phyloP scores from a whole-genome alignment of 2,329 filamentous ascomycete genomes.

The Balansia obtecta region DNA sequence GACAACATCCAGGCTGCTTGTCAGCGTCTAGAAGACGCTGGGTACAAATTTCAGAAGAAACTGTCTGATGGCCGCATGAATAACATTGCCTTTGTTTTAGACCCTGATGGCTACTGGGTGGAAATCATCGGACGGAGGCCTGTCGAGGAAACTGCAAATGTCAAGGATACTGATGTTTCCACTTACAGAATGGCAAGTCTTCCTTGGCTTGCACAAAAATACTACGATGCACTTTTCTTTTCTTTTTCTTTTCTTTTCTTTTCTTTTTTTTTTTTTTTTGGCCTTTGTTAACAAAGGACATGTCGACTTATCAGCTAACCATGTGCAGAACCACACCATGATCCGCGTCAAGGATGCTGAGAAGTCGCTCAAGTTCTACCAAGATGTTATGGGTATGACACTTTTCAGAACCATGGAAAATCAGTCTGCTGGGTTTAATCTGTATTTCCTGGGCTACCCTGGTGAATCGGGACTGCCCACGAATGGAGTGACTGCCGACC shows the following conservation, averaged over 20 bases:
- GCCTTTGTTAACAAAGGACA: too few species aligned
- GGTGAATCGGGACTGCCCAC: conserved; percentile 39
- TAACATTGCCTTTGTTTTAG: conserved; percentile 79
- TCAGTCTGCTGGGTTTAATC: conserved; percentile 61
- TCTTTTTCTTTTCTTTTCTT: too few species aligned
- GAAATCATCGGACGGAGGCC: conserved; percentile 66
- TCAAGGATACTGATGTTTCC: conserved; percentile 57
- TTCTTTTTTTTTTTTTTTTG: too few species aligned
- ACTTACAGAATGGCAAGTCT: conserved; percentile 58
- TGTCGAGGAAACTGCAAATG: conserved; percentile 57
- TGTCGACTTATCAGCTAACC: not conserved
- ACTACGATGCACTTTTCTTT: too few species aligned
- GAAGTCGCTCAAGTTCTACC: conserved; percentile 66
- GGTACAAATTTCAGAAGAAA: conserved; percentile 93
- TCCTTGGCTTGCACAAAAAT: not conserved
- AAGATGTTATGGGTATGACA: conserved; percentile 82
- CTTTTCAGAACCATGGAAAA: conserved; percentile 63
- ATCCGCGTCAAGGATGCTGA: conserved; percentile 77
- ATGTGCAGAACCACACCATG: conserved; percentile 75
- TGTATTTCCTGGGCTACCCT: conserved; percentile 85
- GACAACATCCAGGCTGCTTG: conserved; percentile 84
- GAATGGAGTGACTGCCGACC: conserved; percentile 44
- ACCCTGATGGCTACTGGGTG: conserved; percentile 81
- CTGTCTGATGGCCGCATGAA: conserved; percentile 78
- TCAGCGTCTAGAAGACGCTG: conserved; percentile 75